Conservation (phyloP, 192 early-diverging fungal genomes). For the Backusella liffmaniae region DNA sequence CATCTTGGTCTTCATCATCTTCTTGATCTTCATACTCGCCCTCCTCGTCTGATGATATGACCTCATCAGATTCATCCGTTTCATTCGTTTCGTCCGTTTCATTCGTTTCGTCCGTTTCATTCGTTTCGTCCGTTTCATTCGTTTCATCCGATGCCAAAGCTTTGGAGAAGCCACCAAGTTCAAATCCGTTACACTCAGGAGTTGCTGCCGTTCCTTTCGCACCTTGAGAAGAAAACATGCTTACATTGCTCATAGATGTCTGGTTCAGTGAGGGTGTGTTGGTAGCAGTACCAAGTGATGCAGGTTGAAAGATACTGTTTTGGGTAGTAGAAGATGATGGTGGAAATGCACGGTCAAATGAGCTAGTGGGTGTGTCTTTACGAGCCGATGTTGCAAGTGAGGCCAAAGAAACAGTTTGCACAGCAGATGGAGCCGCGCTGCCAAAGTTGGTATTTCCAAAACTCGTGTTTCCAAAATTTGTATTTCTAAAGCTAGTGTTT, state of each 20-base stretch:
- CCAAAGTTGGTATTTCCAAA: background rate
- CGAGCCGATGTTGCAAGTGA: background rate
- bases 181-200: background rate
- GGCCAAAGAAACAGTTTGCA: constrained; percentile 1
- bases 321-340: background rate
- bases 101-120: background rate
- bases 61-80: background rate
- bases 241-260: background rate
- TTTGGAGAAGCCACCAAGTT: background rate
- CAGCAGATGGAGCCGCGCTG: background rate
- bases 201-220: background rate
- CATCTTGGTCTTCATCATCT: background rate
- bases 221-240: background rate
- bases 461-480: background rate
- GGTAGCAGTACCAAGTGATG: background rate
- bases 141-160: background rate
- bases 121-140: background rate
- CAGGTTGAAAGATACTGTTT: background rate
- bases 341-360: no score
- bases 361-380: background rate
- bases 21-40: background rate
- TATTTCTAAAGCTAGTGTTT: background rate
- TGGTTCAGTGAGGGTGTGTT: background rate
- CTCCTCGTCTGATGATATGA: background rate
- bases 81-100: background rate